These are phyloP conservation scores for Dothideomycetes sp. DNA, from an alignment of 2,329 filamentous ascomycete genomes.

Conservation along the genomic window DNA sequence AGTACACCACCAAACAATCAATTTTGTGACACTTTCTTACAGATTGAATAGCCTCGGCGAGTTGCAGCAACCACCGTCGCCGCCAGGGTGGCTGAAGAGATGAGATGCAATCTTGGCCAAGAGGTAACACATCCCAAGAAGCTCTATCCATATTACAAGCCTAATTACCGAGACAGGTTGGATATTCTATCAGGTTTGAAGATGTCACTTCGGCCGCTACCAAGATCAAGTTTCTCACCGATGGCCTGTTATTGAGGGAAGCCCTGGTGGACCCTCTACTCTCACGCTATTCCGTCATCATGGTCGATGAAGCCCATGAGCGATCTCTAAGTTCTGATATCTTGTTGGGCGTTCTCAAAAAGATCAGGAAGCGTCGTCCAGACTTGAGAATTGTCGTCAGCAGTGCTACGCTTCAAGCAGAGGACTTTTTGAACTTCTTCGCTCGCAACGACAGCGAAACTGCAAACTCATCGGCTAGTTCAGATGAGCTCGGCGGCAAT, in stretches of 20 bases:
- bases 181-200: conserved; percentile 87
- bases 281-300: conserved; percentile 86
- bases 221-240: conserved; percentile 88
- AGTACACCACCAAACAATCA: conserved; percentile 16
- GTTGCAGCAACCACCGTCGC: conserved; percentile 89
- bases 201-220: conserved; percentile 81
- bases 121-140: conserved; percentile 37
- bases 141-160: neutral
- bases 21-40: conserved; percentile 28
- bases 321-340: conserved; percentile 88
- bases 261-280: conserved; percentile 86
- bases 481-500: conserved; percentile 22
- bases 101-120: conserved; percentile 76
- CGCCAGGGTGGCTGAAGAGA: conserved; percentile 78
- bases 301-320: conserved; percentile 97
- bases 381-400: conserved; percentile 85
- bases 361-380: conserved; percentile 69
- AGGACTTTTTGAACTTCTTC: conserved; percentile 78
- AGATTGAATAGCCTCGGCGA: conserved; percentile 59
- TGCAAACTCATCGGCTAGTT: neutral
- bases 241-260: conserved; percentile 83
- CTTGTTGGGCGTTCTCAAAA: conserved; percentile 80
- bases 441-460: conserved; percentile 30
- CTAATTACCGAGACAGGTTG: conserved; percentile 33
- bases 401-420: conserved; percentile 86